phyloP scores from a whole-genome alignment of 768 basidiomycete genomes.

The Naganishia vaughanmartiniae region DNA sequence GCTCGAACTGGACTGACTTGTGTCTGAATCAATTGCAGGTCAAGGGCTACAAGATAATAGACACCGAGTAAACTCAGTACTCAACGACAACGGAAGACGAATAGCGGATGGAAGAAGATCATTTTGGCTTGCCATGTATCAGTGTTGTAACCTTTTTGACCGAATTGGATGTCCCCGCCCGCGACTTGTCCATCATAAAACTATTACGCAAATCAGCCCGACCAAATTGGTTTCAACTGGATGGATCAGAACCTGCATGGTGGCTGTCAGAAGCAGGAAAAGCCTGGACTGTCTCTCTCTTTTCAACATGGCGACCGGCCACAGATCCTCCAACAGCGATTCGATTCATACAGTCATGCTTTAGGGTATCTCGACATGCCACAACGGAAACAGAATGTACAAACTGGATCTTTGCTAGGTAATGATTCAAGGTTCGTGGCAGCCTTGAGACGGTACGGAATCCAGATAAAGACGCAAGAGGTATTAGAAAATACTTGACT shows the following conservation, averaged over 20 bases:
- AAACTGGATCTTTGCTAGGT: no score
- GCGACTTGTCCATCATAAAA: background rate
- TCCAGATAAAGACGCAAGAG: no score
- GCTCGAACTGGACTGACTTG: background rate
- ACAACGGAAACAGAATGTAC: no score
- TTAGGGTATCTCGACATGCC: no score
- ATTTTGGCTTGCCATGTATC: background rate
- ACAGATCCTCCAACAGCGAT: background rate
- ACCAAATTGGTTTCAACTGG: no score
- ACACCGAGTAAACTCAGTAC: constrained; percentile 47
- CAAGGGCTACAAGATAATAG: constrained; percentile 78
- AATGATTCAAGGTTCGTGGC: no score
- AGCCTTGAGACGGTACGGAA: no score
- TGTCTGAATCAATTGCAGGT: constrained; percentile 59
- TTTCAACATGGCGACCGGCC: background rate
- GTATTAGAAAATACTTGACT: no score
- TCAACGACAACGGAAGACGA: background rate
- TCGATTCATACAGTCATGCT: no score
- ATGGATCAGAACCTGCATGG: no score
- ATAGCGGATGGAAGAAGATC: background rate
- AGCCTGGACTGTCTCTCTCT: no score
- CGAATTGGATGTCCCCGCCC: background rate
- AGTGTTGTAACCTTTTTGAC: background rate
- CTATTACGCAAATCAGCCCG: background rate
- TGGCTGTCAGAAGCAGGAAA: no score